Percentiles rank a stretch among this genome's conserved stretches.
phyloP scores from a whole-genome alignment of 192 early-diverging fungal species.

The Entomortierella parvispora region DNA sequence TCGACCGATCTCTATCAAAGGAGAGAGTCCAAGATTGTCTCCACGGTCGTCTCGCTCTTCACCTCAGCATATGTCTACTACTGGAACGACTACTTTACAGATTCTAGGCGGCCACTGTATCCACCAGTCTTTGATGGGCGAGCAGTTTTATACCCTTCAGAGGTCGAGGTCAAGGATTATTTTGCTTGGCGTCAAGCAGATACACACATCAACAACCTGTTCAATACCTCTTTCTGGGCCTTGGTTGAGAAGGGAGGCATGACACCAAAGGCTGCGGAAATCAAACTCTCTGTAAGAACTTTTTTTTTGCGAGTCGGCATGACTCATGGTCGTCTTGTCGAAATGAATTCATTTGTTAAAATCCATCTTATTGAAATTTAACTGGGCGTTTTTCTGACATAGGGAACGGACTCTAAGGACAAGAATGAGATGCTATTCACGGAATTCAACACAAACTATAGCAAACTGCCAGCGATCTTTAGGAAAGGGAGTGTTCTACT shows the following conservation, averaged over 20 bases:
- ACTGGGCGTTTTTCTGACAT: too few species aligned
- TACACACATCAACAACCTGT: constrained; percentile 94
- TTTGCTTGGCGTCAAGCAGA: constrained; percentile 95
- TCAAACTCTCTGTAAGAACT: constrained; percentile 69
- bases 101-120: constrained; percentile 66
- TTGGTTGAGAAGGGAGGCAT: constrained; percentile 77
- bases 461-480: constrained; percentile 81
- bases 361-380: too few species aligned
- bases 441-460: constrained; percentile 91
- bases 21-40: constrained; percentile 76
- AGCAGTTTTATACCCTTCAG: constrained; percentile 86
- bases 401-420: constrained; percentile 87
- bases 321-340: too few species aligned
- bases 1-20: constrained; percentile 37
- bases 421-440: constrained; percentile 95
- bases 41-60: constrained; percentile 86
- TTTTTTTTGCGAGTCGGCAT: neutral
- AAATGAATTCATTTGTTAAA: too few species aligned
- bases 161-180: constrained; percentile 89
- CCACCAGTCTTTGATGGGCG: constrained; percentile 94
- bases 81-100: constrained; percentile 82
- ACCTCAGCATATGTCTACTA: constrained; percentile 85
- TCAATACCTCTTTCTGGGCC: constrained; percentile 96
- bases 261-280: constrained; percentile 80
- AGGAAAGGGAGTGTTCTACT: constrained; percentile 88